Conservation (phyloP, 2,329 filamentous ascomycete genomes). For the Paecilomyces fulvus region DNA sequence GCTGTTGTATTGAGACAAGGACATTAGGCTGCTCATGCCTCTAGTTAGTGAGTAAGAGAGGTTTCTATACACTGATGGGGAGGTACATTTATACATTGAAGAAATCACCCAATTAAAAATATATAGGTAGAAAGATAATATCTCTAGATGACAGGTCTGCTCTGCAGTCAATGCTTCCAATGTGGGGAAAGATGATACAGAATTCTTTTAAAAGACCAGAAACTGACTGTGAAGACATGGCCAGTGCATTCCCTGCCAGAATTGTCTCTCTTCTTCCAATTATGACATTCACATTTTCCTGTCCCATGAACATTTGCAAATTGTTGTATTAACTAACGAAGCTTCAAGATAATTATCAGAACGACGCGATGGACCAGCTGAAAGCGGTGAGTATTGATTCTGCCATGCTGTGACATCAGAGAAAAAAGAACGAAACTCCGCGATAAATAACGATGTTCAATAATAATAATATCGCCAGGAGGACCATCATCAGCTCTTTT, state of each 20-base stretch:
- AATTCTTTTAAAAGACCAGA: no score
- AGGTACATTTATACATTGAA: neutral
- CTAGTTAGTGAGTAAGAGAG: neutral
- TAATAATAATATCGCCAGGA: neutral
- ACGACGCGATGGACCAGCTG: neutral
- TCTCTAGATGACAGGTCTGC: neutral
- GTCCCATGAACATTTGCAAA: neutral
- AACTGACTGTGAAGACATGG: neutral
- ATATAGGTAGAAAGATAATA: conserved; percentile 1
- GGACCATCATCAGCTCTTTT: neutral
- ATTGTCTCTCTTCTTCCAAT: no score
- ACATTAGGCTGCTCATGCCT: neutral
- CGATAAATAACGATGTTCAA: neutral
- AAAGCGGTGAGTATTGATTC: neutral
- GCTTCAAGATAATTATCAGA: neutral
- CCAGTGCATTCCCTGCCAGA: neutral
- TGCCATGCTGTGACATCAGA: conserved; percentile 1
- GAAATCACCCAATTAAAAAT: neutral
- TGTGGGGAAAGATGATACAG: neutral
- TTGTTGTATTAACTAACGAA: neutral
- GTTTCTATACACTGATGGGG: neutral
- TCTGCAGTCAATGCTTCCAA: neutral
- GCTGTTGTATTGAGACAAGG: neutral
- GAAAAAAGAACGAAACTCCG: neutral
- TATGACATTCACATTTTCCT: neutral